Evolutionary conservation across 1,139 yeast species (phyloP), one percentile per base, ranked within the genome.

Genomic region (Scheffersomyces titani): DNA sequence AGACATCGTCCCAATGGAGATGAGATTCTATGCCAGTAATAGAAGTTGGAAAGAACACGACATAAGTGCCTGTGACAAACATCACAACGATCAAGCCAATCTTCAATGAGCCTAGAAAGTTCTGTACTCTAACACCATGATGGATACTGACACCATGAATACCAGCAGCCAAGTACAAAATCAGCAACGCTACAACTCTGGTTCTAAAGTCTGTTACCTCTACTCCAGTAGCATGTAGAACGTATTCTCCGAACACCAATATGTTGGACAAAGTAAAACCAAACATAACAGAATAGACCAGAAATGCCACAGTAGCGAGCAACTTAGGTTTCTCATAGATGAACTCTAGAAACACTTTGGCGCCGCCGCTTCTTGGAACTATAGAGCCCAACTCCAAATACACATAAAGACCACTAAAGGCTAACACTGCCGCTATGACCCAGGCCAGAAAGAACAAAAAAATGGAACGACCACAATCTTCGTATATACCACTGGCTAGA

Each of bases 311-410:
- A 53, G 88, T 82, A 53, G 85, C 81, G 68, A 88, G 70, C 75
- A 85, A 75, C 54, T 74, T 76, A 0, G 93, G 94, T 59, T 73
- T 81, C 54, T 81, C 78, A 65, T 86, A 89, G 21, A 88, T 83
- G 60, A 81, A 83, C 66, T 88, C 93, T 59, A 89, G 70, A 61
- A 89, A 89, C 19, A 85, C 87, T 65, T 89, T 89, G 45, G 87
- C 82, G 0, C 94, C 96, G 2, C 96, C 94, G 62, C 88, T 85
- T 66, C 90, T 74, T 0, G 93, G 92, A 9, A 88, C 78, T 62
- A 87, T 77, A 5, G 89, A 83, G 0, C 94, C 93, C 60, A 88
- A 71, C 65, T 89, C 94, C 53, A 89, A 70, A 66, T 82, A 89
- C 40, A 88, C 82, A 64, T 80, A 86, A 18, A 89, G 69, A 0